Percentiles rank a stretch among this genome's conserved stretches.
phyloP scores from a whole-genome alignment of 2,329 filamentous ascomycete genomes.

The Clonostachys rhizophaga region DNA sequence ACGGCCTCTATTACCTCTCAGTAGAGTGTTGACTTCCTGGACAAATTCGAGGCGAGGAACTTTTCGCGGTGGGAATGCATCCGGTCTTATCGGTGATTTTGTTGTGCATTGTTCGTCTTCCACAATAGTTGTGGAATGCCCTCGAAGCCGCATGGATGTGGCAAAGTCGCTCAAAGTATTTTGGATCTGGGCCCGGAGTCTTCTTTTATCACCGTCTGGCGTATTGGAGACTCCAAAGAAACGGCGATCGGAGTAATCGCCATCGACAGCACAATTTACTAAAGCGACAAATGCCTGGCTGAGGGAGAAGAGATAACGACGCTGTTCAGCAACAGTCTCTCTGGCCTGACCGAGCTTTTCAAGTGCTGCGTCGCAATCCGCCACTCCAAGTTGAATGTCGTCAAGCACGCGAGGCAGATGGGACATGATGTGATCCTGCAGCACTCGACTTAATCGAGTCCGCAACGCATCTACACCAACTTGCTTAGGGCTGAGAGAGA shows the following conservation, averaged over 20 bases:
- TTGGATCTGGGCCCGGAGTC: slow-evolving; percentile 50
- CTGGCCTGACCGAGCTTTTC: slow-evolving; percentile 43
- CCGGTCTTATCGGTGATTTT: background rate
- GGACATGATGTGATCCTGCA: slow-evolving; percentile 37
- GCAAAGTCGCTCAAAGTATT: slow-evolving; percentile 42
- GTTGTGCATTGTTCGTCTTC: slow-evolving; percentile 1
- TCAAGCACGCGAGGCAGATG: slow-evolving; percentile 38
- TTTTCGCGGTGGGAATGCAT: background rate
- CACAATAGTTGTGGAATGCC: slow-evolving; percentile 30
- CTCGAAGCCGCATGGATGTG: slow-evolving; percentile 28
- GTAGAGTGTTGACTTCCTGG: slow-evolving; percentile 2
- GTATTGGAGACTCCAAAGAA: slow-evolving; percentile 41
- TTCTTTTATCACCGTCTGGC: slow-evolving; percentile 25
- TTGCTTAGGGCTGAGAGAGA: slow-evolving; percentile 18
- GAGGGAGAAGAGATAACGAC: slow-evolving; percentile 38
- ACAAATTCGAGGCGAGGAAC: slow-evolving; percentile 4
- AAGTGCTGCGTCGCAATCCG: slow-evolving; percentile 27
- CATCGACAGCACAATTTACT: slow-evolving; percentile 39
- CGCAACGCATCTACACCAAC: slow-evolving; percentile 44
- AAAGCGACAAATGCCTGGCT: slow-evolving; percentile 37
- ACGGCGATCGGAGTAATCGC: slow-evolving; percentile 36
- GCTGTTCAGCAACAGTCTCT: slow-evolving; percentile 39
- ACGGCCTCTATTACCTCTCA: slow-evolving; percentile 18
- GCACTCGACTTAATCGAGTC: slow-evolving; percentile 41
- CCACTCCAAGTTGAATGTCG: slow-evolving; percentile 31